phyloP scores from a whole-genome alignment of 495 filamentous ascomycete species.

The Chaetomium fimeti region DNA sequence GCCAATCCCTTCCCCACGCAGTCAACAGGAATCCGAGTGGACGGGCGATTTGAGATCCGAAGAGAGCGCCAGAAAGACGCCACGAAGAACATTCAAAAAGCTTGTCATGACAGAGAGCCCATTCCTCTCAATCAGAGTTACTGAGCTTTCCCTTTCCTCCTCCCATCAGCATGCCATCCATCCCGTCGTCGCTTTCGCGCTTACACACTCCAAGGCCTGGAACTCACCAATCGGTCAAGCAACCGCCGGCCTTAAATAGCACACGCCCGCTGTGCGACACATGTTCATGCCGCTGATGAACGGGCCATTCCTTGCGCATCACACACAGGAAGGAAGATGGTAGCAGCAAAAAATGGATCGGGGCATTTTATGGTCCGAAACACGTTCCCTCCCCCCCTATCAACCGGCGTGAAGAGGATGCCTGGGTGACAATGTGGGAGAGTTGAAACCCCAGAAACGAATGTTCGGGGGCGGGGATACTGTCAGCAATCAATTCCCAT shows the following conservation, averaged over 20 bases:
- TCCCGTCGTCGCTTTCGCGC: not conserved
- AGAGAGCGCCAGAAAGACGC: not conserved
- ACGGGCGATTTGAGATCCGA: not conserved
- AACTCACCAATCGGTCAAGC: not conserved
- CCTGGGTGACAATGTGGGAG: not conserved
- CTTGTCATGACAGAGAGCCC: not conserved
- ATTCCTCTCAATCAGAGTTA: not conserved
- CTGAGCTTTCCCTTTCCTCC: not conserved
- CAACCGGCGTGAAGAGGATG: not conserved
- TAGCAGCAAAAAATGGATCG: not conserved
- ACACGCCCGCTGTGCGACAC: slow-evolving; percentile 5
- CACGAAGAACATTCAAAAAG: no score
- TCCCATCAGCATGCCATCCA: not conserved
- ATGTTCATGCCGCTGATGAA: slow-evolving; percentile 2
- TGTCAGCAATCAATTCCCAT: slow-evolving; percentile 8
- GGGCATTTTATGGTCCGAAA: not conserved
- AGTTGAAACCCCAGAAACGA: not conserved
- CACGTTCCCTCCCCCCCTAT: not conserved
- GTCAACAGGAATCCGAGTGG: not conserved
- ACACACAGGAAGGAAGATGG: not conserved
- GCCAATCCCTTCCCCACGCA: not conserved
- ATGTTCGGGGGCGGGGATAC: not conserved
- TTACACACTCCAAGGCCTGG: not conserved
- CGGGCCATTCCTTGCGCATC: not conserved
- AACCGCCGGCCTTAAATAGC: slow-evolving; percentile 8